A percentile compares a stretch with the other conserved stretches of the same genome.
Conservation (phyloP, 2,329 filamentous ascomycete species). For the Raffaelea arxii region DNA sequence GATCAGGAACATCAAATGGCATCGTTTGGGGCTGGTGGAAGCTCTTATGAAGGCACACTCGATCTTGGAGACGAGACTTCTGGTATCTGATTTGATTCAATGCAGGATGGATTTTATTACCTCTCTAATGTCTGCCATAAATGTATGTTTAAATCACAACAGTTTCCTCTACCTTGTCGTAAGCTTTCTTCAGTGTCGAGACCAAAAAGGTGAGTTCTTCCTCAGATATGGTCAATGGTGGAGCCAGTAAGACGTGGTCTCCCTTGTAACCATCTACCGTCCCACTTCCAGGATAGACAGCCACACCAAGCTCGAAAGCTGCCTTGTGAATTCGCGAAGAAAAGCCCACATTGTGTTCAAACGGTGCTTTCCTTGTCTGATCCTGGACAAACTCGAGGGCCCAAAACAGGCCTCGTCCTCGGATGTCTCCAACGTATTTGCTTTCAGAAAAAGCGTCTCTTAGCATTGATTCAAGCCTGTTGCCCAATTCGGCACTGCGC, state of each 20-base stretch:
- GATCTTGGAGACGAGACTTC: constrained; percentile 3
- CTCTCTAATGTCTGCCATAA: not conserved
- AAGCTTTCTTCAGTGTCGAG: not conserved
- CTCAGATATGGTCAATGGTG: constrained; percentile 44
- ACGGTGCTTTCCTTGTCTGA: constrained; percentile 20
- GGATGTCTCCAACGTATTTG: constrained; percentile 46
- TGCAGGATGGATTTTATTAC: not conserved
- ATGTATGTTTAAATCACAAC: not conserved
- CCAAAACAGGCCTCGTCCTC: constrained; percentile 50
- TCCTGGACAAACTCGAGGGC: constrained; percentile 31
- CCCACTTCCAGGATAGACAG: constrained; percentile 53
- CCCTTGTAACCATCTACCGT: constrained; percentile 49
- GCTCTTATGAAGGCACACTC: too few relatives aligned
- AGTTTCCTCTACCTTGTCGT: not conserved
- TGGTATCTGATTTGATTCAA: constrained; percentile 7
- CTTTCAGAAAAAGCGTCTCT: constrained; percentile 22
- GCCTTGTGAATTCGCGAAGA: constrained; percentile 20
- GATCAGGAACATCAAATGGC: constrained; percentile 3
- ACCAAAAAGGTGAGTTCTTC: not conserved
- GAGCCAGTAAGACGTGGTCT: constrained; percentile 61
- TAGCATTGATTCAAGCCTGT: constrained; percentile 33
- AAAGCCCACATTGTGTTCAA: constrained; percentile 19
- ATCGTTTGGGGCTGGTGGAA: constrained; percentile 7
- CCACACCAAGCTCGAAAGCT: constrained; percentile 20
- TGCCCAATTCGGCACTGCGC: constrained; percentile 47